Percentiles rank a stretch among this genome's conserved stretches.
Conservation (phyloP, 257 asterid genomes). For the Solanum pennellii region DNA sequence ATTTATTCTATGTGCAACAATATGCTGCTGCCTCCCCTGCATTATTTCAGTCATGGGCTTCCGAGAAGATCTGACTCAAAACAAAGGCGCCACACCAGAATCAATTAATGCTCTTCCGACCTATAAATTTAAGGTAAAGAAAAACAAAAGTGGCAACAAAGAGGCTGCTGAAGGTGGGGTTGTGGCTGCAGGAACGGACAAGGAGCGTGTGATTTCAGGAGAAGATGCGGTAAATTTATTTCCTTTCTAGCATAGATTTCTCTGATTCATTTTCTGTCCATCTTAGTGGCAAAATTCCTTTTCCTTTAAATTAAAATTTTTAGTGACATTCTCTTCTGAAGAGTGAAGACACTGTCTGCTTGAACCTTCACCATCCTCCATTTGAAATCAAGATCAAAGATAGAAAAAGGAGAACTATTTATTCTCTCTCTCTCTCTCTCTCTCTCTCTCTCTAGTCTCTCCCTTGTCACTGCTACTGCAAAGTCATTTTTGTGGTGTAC, state of each 20-base stretch:
- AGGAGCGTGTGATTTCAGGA: conserved; percentile 79
- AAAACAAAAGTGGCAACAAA: conserved; percentile 32
- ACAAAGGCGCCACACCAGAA: conserved; percentile 88
- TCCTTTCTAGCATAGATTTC: not conserved
- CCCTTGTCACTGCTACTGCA: not conserved
- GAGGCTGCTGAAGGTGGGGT: conserved; percentile 65
- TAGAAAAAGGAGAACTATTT: not conserved
- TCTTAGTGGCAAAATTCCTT: not conserved
- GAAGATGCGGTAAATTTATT: conserved; percentile 80
- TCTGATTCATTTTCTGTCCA: not conserved
- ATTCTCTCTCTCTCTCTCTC: not conserved
- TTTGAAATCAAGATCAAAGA: not conserved
- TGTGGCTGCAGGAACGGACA: conserved; percentile 93
- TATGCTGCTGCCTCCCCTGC: conserved; percentile 99
- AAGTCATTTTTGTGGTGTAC: not conserved
- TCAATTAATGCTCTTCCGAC: conserved; percentile 86
- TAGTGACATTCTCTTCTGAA: not conserved
- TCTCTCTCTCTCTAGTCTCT: not conserved
- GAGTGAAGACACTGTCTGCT: not conserved
- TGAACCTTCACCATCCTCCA: not conserved
- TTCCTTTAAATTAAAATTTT: not conserved
- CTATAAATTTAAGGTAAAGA: conserved; percentile 65
- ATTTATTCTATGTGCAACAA: conserved; percentile 77
- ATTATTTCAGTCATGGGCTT: conserved; percentile 80
- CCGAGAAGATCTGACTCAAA: conserved; percentile 74